Evolutionary conservation across 768 basidiomycete genomes (phyloP).

Genomic region (Lactifluus volemus): DNA sequence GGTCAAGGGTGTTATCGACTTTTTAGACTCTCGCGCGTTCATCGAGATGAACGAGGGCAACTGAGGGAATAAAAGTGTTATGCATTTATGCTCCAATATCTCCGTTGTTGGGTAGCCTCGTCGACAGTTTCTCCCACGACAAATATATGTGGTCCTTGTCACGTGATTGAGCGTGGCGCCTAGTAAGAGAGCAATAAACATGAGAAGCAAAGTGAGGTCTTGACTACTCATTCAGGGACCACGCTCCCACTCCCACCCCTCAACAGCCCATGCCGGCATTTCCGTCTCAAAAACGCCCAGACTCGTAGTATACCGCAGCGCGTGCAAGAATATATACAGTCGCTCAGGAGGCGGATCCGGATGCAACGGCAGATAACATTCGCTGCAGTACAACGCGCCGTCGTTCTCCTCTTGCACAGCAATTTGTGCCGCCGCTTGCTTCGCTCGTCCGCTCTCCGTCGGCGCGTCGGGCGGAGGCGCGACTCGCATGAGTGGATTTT

Average conservation of each 20-base stretch:
- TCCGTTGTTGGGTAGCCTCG: too few species aligned
- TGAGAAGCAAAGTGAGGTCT: neutral
- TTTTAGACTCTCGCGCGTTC: too few species aligned
- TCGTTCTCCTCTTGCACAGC: slow-evolving; percentile 24
- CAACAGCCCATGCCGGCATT: slow-evolving; percentile 82
- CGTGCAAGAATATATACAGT: slow-evolving; percentile 94
- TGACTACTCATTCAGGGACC: too few species aligned
- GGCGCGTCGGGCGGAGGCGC: slow-evolving; percentile 25
- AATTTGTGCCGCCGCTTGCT: slow-evolving; percentile 24
- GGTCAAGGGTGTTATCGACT: too few species aligned
- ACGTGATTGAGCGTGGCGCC: too few species aligned
- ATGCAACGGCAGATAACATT: slow-evolving; percentile 88
- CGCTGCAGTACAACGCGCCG: slow-evolving; percentile 60
- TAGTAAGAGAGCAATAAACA: too few species aligned
- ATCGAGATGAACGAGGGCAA: too few species aligned
- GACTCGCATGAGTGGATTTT: slow-evolving; percentile 7
- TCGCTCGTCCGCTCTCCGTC: slow-evolving; percentile 23
- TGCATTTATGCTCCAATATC: too few species aligned
- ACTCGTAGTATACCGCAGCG: slow-evolving; percentile 72
- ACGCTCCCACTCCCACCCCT: slow-evolving; percentile 54
- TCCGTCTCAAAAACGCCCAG: slow-evolving; percentile 79
- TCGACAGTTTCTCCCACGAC: too few species aligned
- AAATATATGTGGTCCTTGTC: too few species aligned
- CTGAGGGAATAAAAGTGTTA: too few species aligned
- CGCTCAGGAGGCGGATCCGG: slow-evolving; percentile 90